Evolutionary conservation across 106 monocot genomes (phyloP).

Genomic region (Dendrobium chrysotoxum): DNA sequence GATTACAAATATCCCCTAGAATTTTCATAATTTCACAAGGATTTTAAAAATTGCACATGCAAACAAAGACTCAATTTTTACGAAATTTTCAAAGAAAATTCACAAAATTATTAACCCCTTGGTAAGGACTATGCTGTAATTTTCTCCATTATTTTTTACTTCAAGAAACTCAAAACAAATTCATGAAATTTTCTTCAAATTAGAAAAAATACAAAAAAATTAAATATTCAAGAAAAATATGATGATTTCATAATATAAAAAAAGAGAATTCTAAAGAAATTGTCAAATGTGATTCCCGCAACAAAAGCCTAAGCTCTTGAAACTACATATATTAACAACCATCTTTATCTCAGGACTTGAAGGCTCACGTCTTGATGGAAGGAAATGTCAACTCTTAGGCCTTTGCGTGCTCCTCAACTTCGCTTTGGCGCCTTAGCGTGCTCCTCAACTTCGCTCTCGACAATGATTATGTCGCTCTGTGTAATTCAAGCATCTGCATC

Average conservation of each 20-base stretch:
- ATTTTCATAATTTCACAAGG: neutral
- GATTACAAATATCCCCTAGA: neutral
- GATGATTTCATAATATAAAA: neutral
- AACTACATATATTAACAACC: neutral
- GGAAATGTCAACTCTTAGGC: no score
- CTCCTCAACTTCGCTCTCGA: no score
- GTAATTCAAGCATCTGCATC: no score
- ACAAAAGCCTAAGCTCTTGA: neutral
- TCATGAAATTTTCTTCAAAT: neutral
- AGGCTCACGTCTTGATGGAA: no score
- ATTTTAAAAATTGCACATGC: neutral
- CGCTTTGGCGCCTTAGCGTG: no score
- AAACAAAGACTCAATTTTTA: neutral
- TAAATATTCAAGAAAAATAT: neutral
- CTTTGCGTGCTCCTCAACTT: no score
- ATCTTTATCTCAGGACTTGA: neutral
- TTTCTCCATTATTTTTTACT: constrained; percentile 1
- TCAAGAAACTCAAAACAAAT: neutral
- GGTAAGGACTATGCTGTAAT: neutral
- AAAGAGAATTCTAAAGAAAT: neutral
- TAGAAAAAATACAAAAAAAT: neutral
- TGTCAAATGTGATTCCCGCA: neutral
- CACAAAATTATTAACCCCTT: neutral
- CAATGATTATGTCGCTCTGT: no score
- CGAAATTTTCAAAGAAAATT: neutral